A percentile compares a stretch with the other conserved stretches of the same genome.
These are phyloP conservation scores for Gillenia trifoliata DNA, from an alignment of 306 rosid species.

Conservation along the genomic window DNA sequence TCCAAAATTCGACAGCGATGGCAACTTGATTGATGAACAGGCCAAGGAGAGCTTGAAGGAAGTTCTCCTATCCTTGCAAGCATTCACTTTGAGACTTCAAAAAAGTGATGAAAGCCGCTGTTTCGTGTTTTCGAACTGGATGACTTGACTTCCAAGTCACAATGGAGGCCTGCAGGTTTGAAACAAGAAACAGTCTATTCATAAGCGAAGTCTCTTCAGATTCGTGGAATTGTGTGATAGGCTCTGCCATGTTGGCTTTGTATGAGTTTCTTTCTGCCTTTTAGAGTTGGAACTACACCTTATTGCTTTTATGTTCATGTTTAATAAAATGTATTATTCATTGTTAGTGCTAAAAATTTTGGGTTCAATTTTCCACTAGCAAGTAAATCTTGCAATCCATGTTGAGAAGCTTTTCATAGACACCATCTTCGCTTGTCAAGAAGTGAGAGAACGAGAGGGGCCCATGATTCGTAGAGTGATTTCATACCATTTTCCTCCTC, in stretches of 20 bases:
- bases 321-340: no score
- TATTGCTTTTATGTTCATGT: no score
- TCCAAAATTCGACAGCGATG: constrained; percentile 51
- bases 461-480: no score
- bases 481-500: no score
- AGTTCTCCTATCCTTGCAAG: constrained; percentile 51
- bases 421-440: no score
- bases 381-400: no score
- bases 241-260: neutral
- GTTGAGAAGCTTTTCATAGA: no score
- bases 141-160: neutral
- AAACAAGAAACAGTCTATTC: neutral
- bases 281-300: no score
- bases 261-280: neutral
- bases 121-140: neutral
- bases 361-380: no score
- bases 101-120: constrained; percentile 2
- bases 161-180: neutral
- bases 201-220: no score
- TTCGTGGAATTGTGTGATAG: neutral
- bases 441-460: no score
- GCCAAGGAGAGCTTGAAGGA: constrained; percentile 34
- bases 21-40: constrained; percentile 55
- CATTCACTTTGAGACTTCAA: constrained; percentile 47
- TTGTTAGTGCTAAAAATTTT: no score